Evolutionary conservation across 2,329 filamentous ascomycete species (phyloP).

Genomic region (Bipolaris gigantea): DNA sequence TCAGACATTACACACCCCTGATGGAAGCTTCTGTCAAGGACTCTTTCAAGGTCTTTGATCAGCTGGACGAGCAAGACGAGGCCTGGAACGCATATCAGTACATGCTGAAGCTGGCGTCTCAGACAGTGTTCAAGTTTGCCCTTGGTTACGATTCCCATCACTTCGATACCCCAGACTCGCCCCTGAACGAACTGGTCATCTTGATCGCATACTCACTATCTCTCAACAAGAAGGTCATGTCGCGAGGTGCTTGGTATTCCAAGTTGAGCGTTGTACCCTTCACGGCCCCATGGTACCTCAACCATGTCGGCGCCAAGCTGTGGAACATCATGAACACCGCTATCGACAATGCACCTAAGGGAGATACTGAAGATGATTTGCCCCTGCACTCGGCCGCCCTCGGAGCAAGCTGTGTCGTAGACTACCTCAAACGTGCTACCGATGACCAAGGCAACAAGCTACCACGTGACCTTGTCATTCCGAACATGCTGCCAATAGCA

Average conservation of each 20-base stretch:
- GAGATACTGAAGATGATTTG: constrained; percentile 14
- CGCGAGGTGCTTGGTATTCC: constrained; percentile 15
- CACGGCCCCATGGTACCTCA: constrained; percentile 9
- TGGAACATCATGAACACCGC: constrained; percentile 10
- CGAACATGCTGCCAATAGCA: constrained; percentile 12
- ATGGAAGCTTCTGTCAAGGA: constrained; percentile 16
- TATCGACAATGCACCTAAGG: constrained; percentile 13
- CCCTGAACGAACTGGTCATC: constrained; percentile 11
- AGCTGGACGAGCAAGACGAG: constrained; percentile 18
- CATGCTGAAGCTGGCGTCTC: constrained; percentile 19
- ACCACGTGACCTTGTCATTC: constrained; percentile 17
- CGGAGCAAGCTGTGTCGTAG: constrained; percentile 33
- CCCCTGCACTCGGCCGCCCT: constrained; percentile 43
- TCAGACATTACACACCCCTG: constrained; percentile 16
- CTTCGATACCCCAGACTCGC: constrained; percentile 11
- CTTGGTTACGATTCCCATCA: constrained; percentile 15
- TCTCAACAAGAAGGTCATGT: constrained; percentile 18
- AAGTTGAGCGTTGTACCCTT: constrained; percentile 12
- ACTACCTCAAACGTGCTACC: constrained; percentile 24
- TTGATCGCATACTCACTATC: constrained; percentile 14
- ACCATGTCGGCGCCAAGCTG: constrained; percentile 6
- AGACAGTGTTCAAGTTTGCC: constrained; percentile 14
- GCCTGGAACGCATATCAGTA: constrained; percentile 21
- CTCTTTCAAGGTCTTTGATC: constrained; percentile 20
- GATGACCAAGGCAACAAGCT: constrained; percentile 29